Percentiles rank a stretch among this genome's conserved stretches.
These are phyloP conservation scores for Opeltia flavorubescens DNA, from an alignment of 495 filamentous ascomycete genomes.

Conservation along the genomic window DNA sequence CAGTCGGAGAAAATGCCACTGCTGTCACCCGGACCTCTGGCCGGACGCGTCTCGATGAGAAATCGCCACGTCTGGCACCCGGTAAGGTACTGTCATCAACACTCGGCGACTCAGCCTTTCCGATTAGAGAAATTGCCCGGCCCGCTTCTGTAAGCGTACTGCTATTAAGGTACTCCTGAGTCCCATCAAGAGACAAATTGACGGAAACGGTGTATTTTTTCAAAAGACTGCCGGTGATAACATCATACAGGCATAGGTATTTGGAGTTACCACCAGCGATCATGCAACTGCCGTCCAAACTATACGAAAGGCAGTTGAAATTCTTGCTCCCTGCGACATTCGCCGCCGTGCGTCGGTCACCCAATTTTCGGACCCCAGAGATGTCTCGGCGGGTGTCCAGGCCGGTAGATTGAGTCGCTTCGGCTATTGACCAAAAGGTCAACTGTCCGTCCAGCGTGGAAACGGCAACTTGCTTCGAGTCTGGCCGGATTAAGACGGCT, in stretches of 20 bases:
- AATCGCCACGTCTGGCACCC: slow-evolving; percentile 74
- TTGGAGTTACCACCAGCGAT: slow-evolving; percentile 91
- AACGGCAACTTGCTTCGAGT: slow-evolving; percentile 80
- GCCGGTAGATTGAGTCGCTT: slow-evolving; percentile 66
- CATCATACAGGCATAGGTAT: slow-evolving; percentile 91
- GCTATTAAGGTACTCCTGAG: slow-evolving; percentile 92
- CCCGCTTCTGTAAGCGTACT: slow-evolving; percentile 82
- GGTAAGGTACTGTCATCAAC: slow-evolving; percentile 77
- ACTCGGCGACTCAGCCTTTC: slow-evolving; percentile 78
- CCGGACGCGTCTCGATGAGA: slow-evolving; percentile 54
- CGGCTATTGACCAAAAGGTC: slow-evolving; percentile 85
- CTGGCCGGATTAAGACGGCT: slow-evolving; percentile 73
- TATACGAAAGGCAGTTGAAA: slow-evolving; percentile 80
- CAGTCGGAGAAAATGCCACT: slow-evolving; percentile 77
- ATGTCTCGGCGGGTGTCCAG: slow-evolving; percentile 84
- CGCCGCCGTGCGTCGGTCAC: slow-evolving; percentile 78
- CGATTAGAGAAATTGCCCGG: slow-evolving; percentile 66
- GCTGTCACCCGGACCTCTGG: slow-evolving; percentile 79
- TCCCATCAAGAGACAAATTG: slow-evolving; percentile 86
- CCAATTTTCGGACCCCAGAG: slow-evolving; percentile 76
- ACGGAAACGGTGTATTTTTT: slow-evolving; percentile 90
- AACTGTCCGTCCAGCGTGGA: slow-evolving; percentile 87
- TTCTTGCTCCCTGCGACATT: slow-evolving; percentile 79
- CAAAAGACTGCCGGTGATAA: slow-evolving; percentile 72
- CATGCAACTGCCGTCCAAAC: slow-evolving; percentile 78